Percentiles rank a stretch among this genome's conserved stretches.
Conservation (phyloP, 139 green algal species). For the Helicosporidium sp. region DNA sequence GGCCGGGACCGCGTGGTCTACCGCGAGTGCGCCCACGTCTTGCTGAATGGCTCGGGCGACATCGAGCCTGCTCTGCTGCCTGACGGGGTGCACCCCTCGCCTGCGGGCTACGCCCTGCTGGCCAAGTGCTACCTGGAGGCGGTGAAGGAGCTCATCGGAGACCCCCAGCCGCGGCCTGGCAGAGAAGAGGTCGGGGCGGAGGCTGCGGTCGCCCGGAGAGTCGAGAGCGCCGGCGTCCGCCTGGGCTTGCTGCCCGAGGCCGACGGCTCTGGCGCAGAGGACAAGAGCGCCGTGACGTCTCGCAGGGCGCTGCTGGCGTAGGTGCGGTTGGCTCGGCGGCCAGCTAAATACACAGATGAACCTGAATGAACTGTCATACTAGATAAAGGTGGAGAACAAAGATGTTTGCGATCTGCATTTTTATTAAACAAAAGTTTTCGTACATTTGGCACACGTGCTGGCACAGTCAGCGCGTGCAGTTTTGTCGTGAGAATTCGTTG, state of each 20-base stretch:
- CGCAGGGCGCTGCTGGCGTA: too few species aligned
- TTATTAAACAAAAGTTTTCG: too few species aligned
- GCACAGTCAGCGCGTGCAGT: too few species aligned
- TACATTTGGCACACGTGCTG: too few species aligned
- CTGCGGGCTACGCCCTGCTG: not conserved
- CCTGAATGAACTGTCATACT: slow-evolving; percentile 34
- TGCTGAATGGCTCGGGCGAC: not conserved
- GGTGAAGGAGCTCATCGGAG: not conserved
- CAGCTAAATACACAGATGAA: slow-evolving; percentile 35
- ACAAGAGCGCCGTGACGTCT: not conserved
- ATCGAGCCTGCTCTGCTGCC: not conserved
- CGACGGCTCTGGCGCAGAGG: not conserved
- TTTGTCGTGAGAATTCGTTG: too few species aligned
- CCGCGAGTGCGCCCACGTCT: not conserved
- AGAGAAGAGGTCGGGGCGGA: too few species aligned
- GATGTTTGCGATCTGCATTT: too few species aligned
- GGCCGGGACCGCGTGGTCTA: too few species aligned
- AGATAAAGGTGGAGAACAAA: slow-evolving; percentile 24
- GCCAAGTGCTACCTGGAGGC: not conserved
- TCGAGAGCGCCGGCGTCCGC: too few species aligned
- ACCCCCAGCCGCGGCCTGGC: too few species aligned
- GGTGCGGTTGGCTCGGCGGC: too few species aligned
- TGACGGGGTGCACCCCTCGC: not conserved
- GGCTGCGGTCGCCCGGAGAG: too few species aligned
- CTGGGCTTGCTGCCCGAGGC: not conserved